Percentiles rank a stretch among this genome's conserved stretches.
Evolutionary conservation across 495 filamentous ascomycete species (phyloP).

Genomic region (Aspergillus ellipticus): DNA sequence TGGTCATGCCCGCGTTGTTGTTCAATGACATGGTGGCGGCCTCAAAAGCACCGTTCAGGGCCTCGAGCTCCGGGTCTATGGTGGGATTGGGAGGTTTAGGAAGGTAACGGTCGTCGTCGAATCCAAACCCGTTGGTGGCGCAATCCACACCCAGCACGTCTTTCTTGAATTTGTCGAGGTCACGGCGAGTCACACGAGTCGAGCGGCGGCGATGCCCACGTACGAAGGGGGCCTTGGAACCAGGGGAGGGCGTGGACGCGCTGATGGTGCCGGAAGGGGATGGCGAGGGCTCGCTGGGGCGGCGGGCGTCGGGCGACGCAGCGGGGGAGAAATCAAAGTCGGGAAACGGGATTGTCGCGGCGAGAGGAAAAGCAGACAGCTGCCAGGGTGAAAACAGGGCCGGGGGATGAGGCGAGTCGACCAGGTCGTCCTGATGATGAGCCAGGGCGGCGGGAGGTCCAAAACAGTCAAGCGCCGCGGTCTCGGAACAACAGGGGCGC

Average conservation of each 20-base stretch:
- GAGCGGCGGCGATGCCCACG: constrained; percentile 47
- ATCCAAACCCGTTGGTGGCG: constrained; percentile 24
- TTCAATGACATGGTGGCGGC: constrained; percentile 37
- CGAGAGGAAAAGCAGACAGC: constrained; percentile 5
- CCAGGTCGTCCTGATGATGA: constrained; percentile 2
- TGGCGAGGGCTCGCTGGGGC: constrained; percentile 15
- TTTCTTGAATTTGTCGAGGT: constrained; percentile 44
- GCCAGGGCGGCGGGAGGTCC: neutral
- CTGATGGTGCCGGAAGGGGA: constrained; percentile 39
- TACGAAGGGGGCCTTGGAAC: constrained; percentile 39
- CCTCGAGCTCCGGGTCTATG: constrained; percentile 31
- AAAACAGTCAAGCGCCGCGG: constrained; percentile 25
- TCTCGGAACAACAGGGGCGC: constrained; percentile 19
- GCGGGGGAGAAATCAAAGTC: neutral
- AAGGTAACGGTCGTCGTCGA: constrained; percentile 31
- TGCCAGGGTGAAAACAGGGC: neutral
- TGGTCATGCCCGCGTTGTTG: constrained; percentile 29
- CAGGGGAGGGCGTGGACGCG: constrained; percentile 27
- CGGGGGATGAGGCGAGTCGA: neutral
- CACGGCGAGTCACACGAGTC: constrained; percentile 42
- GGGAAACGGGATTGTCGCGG: neutral
- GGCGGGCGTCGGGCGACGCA: neutral
- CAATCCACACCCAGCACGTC: constrained; percentile 40
- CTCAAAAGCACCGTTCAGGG: constrained; percentile 37
- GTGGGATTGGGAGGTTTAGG: constrained; percentile 24